A percentile compares a stretch with the other conserved stretches of the same genome.
Conservation (phyloP, 1,284 basidiomycete species). For the Marasmius oreades region DNA sequence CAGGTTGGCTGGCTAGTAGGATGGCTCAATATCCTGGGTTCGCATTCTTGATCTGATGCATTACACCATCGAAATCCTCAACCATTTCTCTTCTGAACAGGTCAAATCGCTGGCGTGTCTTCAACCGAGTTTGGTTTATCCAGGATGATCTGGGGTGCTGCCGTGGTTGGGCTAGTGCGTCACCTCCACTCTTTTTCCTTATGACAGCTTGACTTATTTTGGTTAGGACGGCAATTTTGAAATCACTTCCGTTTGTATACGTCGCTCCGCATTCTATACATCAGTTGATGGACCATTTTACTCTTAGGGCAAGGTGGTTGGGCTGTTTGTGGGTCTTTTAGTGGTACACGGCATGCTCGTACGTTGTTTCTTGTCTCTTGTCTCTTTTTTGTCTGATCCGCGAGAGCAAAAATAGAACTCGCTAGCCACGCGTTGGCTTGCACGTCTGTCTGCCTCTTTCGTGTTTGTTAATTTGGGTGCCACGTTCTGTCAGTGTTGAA, state of each 20-base stretch:
- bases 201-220: background rate
- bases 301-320: constrained; percentile 65
- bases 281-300: constrained; percentile 13
- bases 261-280: constrained; percentile 19
- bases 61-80: background rate
- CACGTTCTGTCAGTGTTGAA: constrained; percentile 46
- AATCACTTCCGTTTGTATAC: constrained; percentile 30
- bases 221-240: constrained; percentile 43
- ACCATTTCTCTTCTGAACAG: constrained; percentile 21
- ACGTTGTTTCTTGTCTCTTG: constrained; percentile 16
- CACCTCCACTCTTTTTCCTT: background rate
- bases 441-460: constrained; percentile 74
- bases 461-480: constrained; percentile 86
- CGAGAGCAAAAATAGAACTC: constrained; percentile 70
- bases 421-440: constrained; percentile 77
- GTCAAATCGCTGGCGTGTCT: constrained; percentile 78
- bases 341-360: constrained; percentile 72
- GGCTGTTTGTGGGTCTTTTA: constrained; percentile 70
- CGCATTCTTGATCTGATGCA: constrained; percentile 23
- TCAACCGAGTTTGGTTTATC: constrained; percentile 89
- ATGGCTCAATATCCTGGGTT: constrained; percentile 85
- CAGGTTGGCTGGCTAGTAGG: constrained; percentile 76
- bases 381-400: background rate
- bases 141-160: constrained; percentile 86
- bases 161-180: constrained; percentile 49